Base-by-base conservation (phyloP, 2,329 filamentous ascomycete genomes). In the Cladophialophora carrionii region DNA sequence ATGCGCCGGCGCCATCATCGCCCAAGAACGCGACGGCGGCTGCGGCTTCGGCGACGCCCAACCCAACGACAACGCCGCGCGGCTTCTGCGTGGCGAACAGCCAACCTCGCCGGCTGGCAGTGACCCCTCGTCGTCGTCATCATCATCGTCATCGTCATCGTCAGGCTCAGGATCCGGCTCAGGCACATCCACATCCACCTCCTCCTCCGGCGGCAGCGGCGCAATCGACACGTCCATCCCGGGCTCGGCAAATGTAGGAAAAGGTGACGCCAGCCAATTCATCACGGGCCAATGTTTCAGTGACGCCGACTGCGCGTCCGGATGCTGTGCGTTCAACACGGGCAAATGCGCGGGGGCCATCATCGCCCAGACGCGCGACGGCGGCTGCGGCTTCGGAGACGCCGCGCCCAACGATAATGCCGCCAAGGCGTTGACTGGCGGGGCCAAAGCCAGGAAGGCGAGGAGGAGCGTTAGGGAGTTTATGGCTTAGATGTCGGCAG, bases 261-360 rank as follows among this genome's bases (percentile, higher is more conserved):
- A 70, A 24, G 68, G 56, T 29, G 49, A 63, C 12, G 76, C 73
- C 34, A 75, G 68, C 3, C 77, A 79, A 61, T 79, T 78, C 72
- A 78, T 79, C 70, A 78, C 77, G 17, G 77, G 77, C 1, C 60
- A 72, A 7, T 79, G 77, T 55, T 67, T 70, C 2, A 74, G 74
- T 4, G 76, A 78, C 59, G 76, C 76, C 4, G 76, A 78, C 63
- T 79, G 77, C 55, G 75, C 75, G 3, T 73, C 74, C 22, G 73
- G 71, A 14, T 78, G 76, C 69, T 78, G 76, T 67, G 76, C 74
- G 7, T 75, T 75, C 69, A 74, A 73, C 20, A 68, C 67, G 29
- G 75, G 75, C 5, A 71, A 72, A 31, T 78, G 76, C 54, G 74
- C 74, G 0, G 76, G 77, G 7, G 64, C 68, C 0, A 59, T 70